Percentiles rank a stretch among this genome's conserved stretches.
Conservation (phyloP, 768 basidiomycete genomes). For the Cyclocybe aegerita region DNA sequence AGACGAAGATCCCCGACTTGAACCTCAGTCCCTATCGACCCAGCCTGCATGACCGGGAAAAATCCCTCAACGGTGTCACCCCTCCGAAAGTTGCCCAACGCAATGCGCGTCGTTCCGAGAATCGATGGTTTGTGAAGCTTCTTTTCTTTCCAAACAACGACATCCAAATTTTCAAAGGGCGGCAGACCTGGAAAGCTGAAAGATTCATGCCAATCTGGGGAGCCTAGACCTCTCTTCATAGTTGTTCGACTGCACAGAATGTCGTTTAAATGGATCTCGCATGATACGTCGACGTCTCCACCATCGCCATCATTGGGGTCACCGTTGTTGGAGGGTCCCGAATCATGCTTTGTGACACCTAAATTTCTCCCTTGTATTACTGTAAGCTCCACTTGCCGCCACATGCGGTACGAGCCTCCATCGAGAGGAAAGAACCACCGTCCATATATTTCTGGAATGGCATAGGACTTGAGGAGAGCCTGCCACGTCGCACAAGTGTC, state of each 20-base stretch:
- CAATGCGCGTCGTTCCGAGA: constrained; percentile 63
- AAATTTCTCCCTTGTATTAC: constrained; percentile 76
- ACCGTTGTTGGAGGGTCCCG: constrained; percentile 24
- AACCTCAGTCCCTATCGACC: constrained; percentile 45
- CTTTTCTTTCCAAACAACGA: constrained; percentile 72
- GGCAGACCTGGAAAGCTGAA: constrained; percentile 77
- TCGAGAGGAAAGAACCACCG: constrained; percentile 50
- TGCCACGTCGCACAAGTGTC: constrained; percentile 76
- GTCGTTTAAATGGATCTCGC: constrained; percentile 75
- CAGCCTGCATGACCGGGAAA: constrained; percentile 70
- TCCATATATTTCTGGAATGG: constrained; percentile 79
- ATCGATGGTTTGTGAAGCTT: constrained; percentile 52
- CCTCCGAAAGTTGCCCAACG: constrained; percentile 69
- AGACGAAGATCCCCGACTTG: constrained; percentile 78
- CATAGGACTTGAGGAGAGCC: constrained; percentile 77
- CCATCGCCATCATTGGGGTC: constrained; percentile 44
- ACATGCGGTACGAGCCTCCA: constrained; percentile 84
- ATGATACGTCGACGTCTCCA: constrained; percentile 69
- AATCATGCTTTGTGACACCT: constrained; percentile 42
- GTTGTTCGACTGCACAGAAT: constrained; percentile 73
- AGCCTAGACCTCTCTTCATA: constrained; percentile 61
- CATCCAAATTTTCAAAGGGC: constrained; percentile 69
- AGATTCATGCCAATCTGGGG: constrained; percentile 81
- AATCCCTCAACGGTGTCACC: constrained; percentile 80
- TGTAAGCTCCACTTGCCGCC: constrained; percentile 77